Base-by-base conservation (phyloP, 169 alveolate genomes). In the Plasmodium inui region DNA sequence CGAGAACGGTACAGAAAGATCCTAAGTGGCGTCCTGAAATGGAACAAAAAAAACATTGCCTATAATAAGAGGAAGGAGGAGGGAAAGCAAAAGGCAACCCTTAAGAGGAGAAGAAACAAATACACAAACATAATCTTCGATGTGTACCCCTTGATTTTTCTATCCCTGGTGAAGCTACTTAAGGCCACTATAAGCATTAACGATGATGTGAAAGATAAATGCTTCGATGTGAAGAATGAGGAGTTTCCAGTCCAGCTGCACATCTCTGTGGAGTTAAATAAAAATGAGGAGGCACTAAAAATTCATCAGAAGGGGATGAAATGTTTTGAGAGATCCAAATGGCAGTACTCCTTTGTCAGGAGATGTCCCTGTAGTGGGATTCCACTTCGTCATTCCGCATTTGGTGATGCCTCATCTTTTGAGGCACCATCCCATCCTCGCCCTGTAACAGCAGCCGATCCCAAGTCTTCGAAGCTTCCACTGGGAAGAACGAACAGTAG, bases 171-270 rank as follows among this genome's bases (percentile, higher is more conserved):
- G 12, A 89, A 79, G 32, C 44, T 89, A 17, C 72, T 89, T 26
- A 78, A 89, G 8, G 94, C 67, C 17, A 39, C 82, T 0, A 89
- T 89, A 61, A 12, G 28, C 32, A 79, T 79, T 57, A 79, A 79
- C 50, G 89, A 79, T n/a, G 83, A 89, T 32, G 94, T 89, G 17
- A 37, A 67, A 32, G 82, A 37, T n/a, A 89, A 79, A 14, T 37
- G 84, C 30, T 89, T 89, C 73, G 94, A 89, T 34, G 94, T 89
- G 8, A 89, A 89, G 73, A 89, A 79, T 78, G 94, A 89, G 50
- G 71, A 41, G 4, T 53, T 89, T 2, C 94, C 94, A 3, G 57
- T 89, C 8, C 61, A 89, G 50, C 34, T 89, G 39, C 30, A 41
- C 26, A 71, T 89, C 67, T 89, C 37, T 41, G 76, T 61, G 22